phyloP scores from a whole-genome alignment of 169 alveolate genomes.

The Babesia caballi region DNA sequence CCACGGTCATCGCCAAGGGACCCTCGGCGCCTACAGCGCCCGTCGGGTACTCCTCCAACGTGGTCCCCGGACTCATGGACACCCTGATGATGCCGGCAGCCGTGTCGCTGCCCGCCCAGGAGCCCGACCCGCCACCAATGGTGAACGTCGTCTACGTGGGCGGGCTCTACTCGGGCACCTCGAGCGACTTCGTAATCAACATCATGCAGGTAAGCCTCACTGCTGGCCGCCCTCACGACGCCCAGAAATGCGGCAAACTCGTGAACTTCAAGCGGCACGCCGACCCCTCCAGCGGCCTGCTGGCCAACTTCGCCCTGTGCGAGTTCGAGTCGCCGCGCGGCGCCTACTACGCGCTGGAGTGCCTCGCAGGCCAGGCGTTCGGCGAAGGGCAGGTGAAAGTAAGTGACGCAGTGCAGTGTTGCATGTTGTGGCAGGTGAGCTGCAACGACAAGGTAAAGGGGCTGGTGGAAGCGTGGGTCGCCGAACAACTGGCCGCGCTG shows the following conservation, averaged over 20 bases:
- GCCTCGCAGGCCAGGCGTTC: slow-evolving; percentile 26
- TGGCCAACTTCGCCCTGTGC: slow-evolving; percentile 61
- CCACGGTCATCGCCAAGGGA: slow-evolving; percentile 35
- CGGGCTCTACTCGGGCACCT: slow-evolving; percentile 42
- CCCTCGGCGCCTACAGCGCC: slow-evolving; percentile 36
- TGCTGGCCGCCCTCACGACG: neutral
- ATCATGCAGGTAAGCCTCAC: slow-evolving; percentile 46
- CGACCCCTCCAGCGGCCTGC: slow-evolving; percentile 61
- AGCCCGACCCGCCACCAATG: slow-evolving; percentile 42
- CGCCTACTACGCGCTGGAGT: slow-evolving; percentile 57
- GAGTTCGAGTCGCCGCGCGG: slow-evolving; percentile 62
- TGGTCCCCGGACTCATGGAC: slow-evolving; percentile 50
- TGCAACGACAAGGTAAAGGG: slow-evolving; percentile 59
- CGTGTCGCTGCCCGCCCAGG: slow-evolving; percentile 28
- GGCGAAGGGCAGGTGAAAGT: slow-evolving; percentile 50
- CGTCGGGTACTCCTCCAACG: slow-evolving; percentile 18
- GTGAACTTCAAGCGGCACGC: slow-evolving; percentile 47
- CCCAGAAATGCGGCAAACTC: slow-evolving; percentile 58
- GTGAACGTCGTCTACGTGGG: slow-evolving; percentile 62
- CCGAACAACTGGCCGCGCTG: slow-evolving; percentile 24
- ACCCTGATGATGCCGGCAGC: slow-evolving; percentile 55
- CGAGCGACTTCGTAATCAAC: slow-evolving; percentile 59
- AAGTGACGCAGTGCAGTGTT: neutral
- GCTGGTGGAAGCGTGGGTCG: slow-evolving; percentile 51
- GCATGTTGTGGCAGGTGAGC: slow-evolving; percentile 22